Conservation (phyloP, 208 protist species). For the Trypanosoma lewisi region DNA sequence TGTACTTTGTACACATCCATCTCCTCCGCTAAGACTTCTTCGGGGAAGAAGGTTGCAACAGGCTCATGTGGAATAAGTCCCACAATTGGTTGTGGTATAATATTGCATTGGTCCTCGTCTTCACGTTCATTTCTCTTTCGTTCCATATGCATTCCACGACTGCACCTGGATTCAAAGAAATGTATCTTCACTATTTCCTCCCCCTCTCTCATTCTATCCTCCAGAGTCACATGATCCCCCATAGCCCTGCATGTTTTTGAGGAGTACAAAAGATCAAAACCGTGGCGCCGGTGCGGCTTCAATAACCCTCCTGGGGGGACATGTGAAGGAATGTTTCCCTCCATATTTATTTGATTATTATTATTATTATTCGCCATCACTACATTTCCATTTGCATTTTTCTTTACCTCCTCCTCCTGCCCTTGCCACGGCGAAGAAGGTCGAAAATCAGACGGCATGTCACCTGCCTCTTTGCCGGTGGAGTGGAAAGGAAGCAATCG, state of each 20-base stretch:
- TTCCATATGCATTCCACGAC: neutral
- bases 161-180: neutral
- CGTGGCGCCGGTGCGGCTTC: neutral
- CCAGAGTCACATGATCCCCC: no score
- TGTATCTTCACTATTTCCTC: neutral
- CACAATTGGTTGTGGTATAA: constrained; percentile 3
- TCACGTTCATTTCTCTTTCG: neutral
- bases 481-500: neutral
- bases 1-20: neutral
- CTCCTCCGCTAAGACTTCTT: neutral
- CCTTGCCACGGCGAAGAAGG: neutral
- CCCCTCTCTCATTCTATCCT: neutral
- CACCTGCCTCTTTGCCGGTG: neutral
- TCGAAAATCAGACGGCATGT: neutral
- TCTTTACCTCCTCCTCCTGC: neutral
- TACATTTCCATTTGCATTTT: no score
- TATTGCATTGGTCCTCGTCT: neutral
- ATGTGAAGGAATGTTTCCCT: neutral
- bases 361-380: no score
- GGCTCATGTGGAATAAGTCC: constrained; percentile 1
- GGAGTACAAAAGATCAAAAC: neutral
- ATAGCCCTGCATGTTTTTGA: neutral
- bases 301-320: neutral
- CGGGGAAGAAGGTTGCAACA: neutral
- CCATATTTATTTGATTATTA: no score